Base-by-base conservation (phyloP, 805 yeast species). In the Priceomyces carsonii region DNA sequence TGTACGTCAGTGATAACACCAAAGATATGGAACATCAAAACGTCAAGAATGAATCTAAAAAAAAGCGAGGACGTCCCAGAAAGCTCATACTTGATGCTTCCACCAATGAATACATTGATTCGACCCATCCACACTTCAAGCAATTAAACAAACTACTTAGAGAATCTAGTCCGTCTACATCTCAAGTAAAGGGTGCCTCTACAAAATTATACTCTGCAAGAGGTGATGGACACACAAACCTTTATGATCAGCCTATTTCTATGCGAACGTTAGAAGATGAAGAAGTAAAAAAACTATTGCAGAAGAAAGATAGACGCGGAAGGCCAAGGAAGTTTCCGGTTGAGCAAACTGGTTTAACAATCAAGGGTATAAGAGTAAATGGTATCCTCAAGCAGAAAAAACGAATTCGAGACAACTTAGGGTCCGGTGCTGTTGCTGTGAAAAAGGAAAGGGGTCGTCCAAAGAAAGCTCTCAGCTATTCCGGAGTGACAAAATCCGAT, bases 291-390 rank as follows among this genome's bases (percentile, higher is more conserved):
- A 57, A 61, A 38, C 51, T 66, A 20, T 47, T 68, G 18, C 51
- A 55, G 34, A 66, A 55, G 48, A 67, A 73, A 48, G 67, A 71
- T 54, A 59, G 65, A 53, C 38, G 77, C 26, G 79, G 79, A 9
- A 57, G 79, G 43, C 79, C 79, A 2, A 57, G 77, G 44, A 73
- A 73, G 45, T 67, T 67, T 36, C 73, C 77, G 1, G 53, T 65
- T n/a, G 75, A 66, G 38, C 67, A 65, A 37, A 63, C 70, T 6
- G 75, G 72, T 1, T 49, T 66, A 6, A 68, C 73, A 8, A 67
- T 68, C 27, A 65, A 61, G 42, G 73, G 73, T 2, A 59, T 68
- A 20, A 50, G 69, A 30, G 66, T 68, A 4, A 64, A 57, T 33
- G 73, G 73, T 5, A 50, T 57, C 20, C 20, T 37, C 17, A 55